These are phyloP conservation scores for Wallacemonas collosoma DNA, from an alignment of 208 protist species.

Conservation along the genomic window DNA sequence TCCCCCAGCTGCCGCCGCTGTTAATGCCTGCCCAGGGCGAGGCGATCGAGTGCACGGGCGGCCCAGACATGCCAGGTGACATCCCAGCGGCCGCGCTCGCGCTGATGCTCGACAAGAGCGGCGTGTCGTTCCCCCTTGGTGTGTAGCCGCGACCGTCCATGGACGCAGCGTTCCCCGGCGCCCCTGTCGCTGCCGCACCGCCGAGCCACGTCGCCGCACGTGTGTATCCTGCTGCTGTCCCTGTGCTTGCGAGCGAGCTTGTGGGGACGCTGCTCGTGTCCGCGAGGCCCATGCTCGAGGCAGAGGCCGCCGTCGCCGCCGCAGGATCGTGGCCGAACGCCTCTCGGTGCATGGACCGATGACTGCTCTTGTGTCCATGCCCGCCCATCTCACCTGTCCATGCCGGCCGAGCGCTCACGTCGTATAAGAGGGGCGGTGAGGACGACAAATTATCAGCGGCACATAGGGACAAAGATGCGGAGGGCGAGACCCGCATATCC, in stretches of 20 bases:
- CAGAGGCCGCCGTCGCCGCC: too few relatives aligned
- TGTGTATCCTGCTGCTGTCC: too few relatives aligned
- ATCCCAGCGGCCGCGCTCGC: neutral
- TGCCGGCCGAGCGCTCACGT: neutral
- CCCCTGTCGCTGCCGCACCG: too few relatives aligned
- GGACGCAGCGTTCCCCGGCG: too few relatives aligned
- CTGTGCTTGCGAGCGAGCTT: neutral
- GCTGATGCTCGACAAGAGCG: neutral
- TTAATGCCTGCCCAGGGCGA: too few relatives aligned
- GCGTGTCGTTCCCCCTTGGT: neutral
- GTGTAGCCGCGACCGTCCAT: too few relatives aligned
- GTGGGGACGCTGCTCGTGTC: neutral
- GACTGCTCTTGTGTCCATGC: too few relatives aligned
- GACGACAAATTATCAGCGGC: conserved; percentile 4
- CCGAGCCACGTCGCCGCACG: too few relatives aligned
- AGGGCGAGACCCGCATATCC: neutral
- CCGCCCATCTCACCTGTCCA: neutral
- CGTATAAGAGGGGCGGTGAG: neutral
- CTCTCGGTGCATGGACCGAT: neutral
- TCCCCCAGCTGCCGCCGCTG: too few relatives aligned
- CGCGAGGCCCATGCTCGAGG: neutral
- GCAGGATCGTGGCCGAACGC: neutral
- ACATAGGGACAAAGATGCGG: neutral
- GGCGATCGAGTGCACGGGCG: too few relatives aligned
- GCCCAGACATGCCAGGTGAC: too few relatives aligned